These are phyloP conservation scores for Alternaria triticina DNA, from an alignment of 2,329 filamentous ascomycete genomes.

Conservation along the genomic window DNA sequence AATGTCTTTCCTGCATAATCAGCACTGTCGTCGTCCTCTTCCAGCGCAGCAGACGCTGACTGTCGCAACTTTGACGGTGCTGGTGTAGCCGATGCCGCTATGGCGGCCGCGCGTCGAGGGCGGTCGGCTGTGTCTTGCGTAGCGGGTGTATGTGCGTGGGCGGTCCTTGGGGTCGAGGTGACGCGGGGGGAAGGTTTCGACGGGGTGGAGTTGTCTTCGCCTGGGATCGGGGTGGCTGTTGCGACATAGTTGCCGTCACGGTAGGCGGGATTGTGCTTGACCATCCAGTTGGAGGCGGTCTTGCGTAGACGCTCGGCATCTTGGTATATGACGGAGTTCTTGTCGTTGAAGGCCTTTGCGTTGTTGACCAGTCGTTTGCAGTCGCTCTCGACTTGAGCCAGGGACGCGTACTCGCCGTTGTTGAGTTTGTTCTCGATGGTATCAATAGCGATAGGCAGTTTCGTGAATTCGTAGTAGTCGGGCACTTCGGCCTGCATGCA, in stretches of 20 bases:
- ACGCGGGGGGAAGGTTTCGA: slow-evolving; percentile 37
- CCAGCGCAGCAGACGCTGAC: slow-evolving; percentile 32
- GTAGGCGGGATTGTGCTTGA: slow-evolving; percentile 84
- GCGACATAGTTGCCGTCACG: slow-evolving; percentile 70
- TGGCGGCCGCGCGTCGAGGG: slow-evolving; percentile 41
- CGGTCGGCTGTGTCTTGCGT: slow-evolving; percentile 38
- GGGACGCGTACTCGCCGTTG: slow-evolving; percentile 69
- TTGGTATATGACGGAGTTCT: slow-evolving; percentile 74
- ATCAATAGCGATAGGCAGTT: slow-evolving; percentile 79
- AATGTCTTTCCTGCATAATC: slow-evolving; percentile 67
- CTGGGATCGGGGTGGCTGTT: slow-evolving; percentile 74
- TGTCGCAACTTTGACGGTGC: slow-evolving; percentile 42
- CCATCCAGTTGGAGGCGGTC: slow-evolving; percentile 86
- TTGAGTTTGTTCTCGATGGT: slow-evolving; percentile 78
- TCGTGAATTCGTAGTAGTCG: slow-evolving; percentile 79
- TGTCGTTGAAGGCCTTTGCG: slow-evolving; percentile 82
- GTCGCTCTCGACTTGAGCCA: slow-evolving; percentile 81
- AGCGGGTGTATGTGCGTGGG: slow-evolving; percentile 17
- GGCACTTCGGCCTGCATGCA: slow-evolving; percentile 62
- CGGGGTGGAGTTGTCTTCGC: slow-evolving; percentile 52
- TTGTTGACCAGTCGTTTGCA: slow-evolving; percentile 88
- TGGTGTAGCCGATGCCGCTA: slow-evolving; percentile 36
- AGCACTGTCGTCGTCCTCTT: slow-evolving; percentile 28
- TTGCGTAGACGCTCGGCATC: slow-evolving; percentile 89
- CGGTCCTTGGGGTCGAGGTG: slow-evolving; percentile 32